Evolutionary conservation across 163 green algal species (phyloP).

Genomic region (Scenedesmus sp.): DNA sequence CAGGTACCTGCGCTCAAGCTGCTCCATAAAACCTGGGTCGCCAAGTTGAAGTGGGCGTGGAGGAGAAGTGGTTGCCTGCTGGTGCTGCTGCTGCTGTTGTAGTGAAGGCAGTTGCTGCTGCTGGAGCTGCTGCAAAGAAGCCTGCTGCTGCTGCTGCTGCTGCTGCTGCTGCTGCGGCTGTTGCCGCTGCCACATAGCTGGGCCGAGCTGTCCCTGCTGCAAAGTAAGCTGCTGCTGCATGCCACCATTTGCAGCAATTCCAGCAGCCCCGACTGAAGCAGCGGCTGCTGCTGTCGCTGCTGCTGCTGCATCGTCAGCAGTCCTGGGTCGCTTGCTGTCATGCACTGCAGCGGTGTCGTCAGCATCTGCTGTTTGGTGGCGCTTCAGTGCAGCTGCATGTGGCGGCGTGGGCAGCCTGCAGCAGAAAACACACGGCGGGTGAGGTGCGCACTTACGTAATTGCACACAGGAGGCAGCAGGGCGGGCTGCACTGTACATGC

Average conservation of each 20-base stretch:
- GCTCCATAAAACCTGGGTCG: not conserved
- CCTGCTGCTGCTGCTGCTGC: not conserved
- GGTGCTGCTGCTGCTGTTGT: not conserved
- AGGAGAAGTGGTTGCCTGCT: not conserved
- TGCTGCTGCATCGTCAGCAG: not conserved
- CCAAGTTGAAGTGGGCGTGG: too few relatives aligned
- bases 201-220: not conserved
- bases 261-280: not conserved
- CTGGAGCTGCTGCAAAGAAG: not conserved
- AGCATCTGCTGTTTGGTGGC: not conserved
- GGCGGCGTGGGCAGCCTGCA: not conserved
- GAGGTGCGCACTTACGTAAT: too few relatives aligned
- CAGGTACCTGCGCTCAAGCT: not conserved
- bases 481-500: too few relatives aligned
- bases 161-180: too few relatives aligned
- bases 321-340: not conserved
- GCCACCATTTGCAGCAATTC: not conserved
- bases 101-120: not conserved
- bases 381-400: not conserved
- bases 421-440: not conserved
- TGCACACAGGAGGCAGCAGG: too few relatives aligned
- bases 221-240: not conserved
- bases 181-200: too few relatives aligned
- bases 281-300: not conserved
- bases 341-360: not conserved